Evolutionary conservation across 495 filamentous ascomycete genomes (phyloP).

Genomic region (Penicillium bialowiezense): DNA sequence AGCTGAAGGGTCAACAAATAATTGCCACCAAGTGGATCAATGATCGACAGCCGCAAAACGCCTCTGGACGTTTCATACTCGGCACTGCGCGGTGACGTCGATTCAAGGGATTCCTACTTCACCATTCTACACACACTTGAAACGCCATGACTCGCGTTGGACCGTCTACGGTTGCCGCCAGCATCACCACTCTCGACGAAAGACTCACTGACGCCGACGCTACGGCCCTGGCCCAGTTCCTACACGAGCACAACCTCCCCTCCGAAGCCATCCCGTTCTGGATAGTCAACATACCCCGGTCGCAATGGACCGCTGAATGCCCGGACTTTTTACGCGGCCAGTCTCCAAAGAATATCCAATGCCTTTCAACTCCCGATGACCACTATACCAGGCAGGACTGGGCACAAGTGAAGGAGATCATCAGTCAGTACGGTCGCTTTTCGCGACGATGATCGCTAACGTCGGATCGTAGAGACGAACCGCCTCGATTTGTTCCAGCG

Average conservation of each 20-base stretch:
- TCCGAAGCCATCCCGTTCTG: conserved; percentile 62
- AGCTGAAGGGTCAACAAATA: no score
- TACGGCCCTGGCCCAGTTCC: conserved; percentile 8
- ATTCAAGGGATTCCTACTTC: neutral
- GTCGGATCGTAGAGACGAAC: conserved; percentile 48
- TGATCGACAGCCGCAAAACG: conserved; percentile 3
- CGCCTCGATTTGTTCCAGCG: conserved; percentile 71
- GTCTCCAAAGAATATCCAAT: conserved; percentile 43
- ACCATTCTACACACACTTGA: neutral
- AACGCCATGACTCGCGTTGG: conserved; percentile 13
- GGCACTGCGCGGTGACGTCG: conserved; percentile 16
- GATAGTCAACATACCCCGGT: conserved; percentile 70
- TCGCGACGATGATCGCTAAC: neutral
- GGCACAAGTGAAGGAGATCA: conserved; percentile 59
- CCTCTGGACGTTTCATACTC: neutral
- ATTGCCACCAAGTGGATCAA: conserved; percentile 4
- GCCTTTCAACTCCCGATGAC: conserved; percentile 63
- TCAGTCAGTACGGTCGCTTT: conserved; percentile 37
- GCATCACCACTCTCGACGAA: conserved; percentile 24
- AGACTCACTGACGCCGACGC: conserved; percentile 21
- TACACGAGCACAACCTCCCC: conserved; percentile 3
- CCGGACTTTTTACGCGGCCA: conserved; percentile 63
- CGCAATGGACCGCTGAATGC: conserved; percentile 59
- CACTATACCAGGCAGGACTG: conserved; percentile 58
- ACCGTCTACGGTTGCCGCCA: conserved; percentile 19